Conservation (phyloP, 495 filamentous ascomycete genomes). For the Penicillium roqueforti region DNA sequence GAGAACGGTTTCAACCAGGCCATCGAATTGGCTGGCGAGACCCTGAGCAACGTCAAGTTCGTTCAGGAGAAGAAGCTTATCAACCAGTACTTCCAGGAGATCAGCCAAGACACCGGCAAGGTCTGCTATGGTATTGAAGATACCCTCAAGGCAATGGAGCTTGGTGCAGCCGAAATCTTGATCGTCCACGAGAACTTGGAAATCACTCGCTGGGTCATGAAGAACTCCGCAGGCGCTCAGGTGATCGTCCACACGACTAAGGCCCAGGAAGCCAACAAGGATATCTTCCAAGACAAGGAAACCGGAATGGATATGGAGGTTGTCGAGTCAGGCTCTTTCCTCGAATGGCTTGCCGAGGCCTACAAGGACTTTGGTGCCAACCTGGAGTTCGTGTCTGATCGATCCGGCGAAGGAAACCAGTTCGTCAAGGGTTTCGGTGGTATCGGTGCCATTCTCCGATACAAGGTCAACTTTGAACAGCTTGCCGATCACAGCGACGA, state of each 20-base stretch:
- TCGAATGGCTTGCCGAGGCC: slow-evolving; percentile 97
- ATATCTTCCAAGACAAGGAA: slow-evolving; percentile 88
- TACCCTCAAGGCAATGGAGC: slow-evolving; percentile 94
- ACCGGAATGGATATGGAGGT: slow-evolving; percentile 97
- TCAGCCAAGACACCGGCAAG: slow-evolving; percentile 91
- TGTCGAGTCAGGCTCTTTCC: slow-evolving; percentile 77
- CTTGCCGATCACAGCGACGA: slow-evolving; percentile 91
- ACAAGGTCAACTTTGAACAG: slow-evolving; percentile 99
- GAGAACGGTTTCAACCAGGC: slow-evolving; percentile 99
- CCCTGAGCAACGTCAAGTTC: slow-evolving; percentile 98
- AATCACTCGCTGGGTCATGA: slow-evolving; percentile 83
- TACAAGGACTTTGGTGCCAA: slow-evolving; percentile 96
- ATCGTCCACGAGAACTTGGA: slow-evolving; percentile 99
- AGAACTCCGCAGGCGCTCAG: slow-evolving; percentile 65
- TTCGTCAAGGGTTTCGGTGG: slow-evolving; percentile 99
- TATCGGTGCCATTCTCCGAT: slow-evolving; percentile 92
- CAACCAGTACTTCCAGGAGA: slow-evolving; percentile 96
- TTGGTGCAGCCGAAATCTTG: slow-evolving; percentile 87
- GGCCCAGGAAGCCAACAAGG: slow-evolving; percentile 71
- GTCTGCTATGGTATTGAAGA: slow-evolving; percentile 98
- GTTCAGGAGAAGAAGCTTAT: slow-evolving; percentile 99
- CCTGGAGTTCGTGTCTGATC: slow-evolving; percentile 97
- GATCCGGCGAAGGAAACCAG: slow-evolving; percentile 96
- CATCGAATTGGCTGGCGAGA: slow-evolving; percentile 91
- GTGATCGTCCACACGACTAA: slow-evolving; percentile 85